A percentile compares a stretch with the other conserved stretches of the same genome.
These are phyloP conservation scores for Toxicodendron radicans DNA, from an alignment of 345 rosid genomes.

Conservation along the genomic window DNA sequence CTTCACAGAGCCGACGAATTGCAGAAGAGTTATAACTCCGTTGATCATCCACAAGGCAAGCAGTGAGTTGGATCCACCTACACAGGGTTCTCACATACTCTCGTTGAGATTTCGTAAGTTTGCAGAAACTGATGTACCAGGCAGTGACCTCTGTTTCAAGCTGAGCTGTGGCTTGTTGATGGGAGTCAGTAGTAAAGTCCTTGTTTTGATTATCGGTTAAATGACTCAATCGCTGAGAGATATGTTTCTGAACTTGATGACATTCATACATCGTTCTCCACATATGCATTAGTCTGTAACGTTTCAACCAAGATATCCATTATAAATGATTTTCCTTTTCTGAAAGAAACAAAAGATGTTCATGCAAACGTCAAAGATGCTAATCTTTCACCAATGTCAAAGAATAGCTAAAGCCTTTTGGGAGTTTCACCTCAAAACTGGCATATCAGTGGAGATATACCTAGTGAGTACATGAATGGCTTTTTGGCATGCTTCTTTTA, in stretches of 20 bases:
- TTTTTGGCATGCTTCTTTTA: background rate
- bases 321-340: too few relatives aligned
- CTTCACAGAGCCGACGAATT: constrained; percentile 58
- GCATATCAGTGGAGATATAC: background rate
- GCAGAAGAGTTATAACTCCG: constrained; percentile 47
- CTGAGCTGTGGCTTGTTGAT: constrained; percentile 72
- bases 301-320: constrained; percentile 7
- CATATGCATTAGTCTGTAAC: constrained; percentile 57
- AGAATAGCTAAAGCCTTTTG: background rate
- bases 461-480: background rate
- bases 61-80: constrained; percentile 65
- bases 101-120: constrained; percentile 54
- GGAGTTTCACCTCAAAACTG: background rate
- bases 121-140: constrained; percentile 82
- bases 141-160: constrained; percentile 69
- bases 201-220: constrained; percentile 43
- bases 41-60: constrained; percentile 50
- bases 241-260: constrained; percentile 71
- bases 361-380: background rate
- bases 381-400: background rate
- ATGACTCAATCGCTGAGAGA: constrained; percentile 68
- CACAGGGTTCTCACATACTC: constrained; percentile 68
- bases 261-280: constrained; percentile 83
- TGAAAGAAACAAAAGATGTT: too few relatives aligned
- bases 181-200: constrained; percentile 64